These are phyloP conservation scores for Candida parachauliodes DNA, from an alignment of 805 yeast genomes.

Conservation along the genomic window DNA sequence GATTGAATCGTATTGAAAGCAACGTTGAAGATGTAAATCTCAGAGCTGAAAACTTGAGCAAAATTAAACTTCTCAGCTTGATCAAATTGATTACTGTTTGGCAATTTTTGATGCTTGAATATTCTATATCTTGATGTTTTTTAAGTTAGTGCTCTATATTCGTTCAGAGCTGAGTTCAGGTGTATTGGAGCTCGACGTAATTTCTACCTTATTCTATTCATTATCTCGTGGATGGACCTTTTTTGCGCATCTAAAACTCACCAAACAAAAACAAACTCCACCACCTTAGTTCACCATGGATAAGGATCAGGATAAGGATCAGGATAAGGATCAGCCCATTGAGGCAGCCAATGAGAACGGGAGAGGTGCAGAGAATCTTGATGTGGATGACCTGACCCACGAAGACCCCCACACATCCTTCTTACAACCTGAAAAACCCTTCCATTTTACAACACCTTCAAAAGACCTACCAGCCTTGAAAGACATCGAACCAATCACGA, in stretches of 20 bases:
- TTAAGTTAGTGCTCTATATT: too few relatives aligned
- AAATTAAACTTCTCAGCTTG: too few relatives aligned
- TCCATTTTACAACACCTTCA: conserved; percentile 36
- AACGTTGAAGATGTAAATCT: too few relatives aligned
- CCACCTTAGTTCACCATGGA: conserved; percentile 3
- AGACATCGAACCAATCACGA: conserved; percentile 38
- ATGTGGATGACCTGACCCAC: conserved; percentile 6
- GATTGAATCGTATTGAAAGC: too few relatives aligned
- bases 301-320: conserved; percentile 1
- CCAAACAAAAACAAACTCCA: not conserved
- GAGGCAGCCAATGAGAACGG: not conserved
- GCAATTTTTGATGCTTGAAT: too few relatives aligned
- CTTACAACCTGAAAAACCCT: conserved; percentile 7
- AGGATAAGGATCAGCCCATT: conserved; percentile 2
- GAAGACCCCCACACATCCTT: conserved; percentile 13
- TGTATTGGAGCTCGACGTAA: too few relatives aligned
- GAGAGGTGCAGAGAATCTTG: not conserved
- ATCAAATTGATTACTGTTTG: too few relatives aligned
- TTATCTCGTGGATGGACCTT: not conserved
- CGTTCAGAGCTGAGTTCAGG: too few relatives aligned
- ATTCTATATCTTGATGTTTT: too few relatives aligned
- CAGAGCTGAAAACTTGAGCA: too few relatives aligned
- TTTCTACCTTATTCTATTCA: not conserved
- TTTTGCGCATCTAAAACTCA: not conserved
- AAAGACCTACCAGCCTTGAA: conserved; percentile 40